Percentiles rank a stretch among this genome's conserved stretches.
Conservation (phyloP, 2,329 filamentous ascomycete species). For the Aspergillus udagawae region DNA sequence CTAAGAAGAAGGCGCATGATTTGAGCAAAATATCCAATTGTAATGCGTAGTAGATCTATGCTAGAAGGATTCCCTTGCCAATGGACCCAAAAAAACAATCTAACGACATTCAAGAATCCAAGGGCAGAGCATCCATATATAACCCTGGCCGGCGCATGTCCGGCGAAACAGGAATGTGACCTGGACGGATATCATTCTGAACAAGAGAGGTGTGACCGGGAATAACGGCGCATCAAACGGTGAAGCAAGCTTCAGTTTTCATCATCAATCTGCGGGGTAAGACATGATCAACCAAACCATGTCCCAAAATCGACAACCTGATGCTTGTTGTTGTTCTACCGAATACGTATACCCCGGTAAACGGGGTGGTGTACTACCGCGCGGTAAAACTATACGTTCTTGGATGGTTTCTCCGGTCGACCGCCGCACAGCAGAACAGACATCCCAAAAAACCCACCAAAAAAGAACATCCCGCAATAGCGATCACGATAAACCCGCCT, state of each 20-base stretch:
- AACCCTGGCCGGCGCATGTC: not conserved
- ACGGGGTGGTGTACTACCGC: no score
- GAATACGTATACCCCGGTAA: no score
- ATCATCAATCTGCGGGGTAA: not conserved
- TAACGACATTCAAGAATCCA: no score
- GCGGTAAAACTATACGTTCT: conserved; percentile 15
- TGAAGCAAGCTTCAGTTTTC: not conserved
- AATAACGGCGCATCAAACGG: not conserved
- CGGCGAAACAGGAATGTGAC: not conserved
- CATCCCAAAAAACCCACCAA: conserved; percentile 24
- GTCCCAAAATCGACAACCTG: not conserved
- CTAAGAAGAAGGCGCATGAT: conserved; percentile 1
- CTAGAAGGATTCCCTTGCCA: no score
- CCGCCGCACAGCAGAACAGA: conserved; percentile 18
- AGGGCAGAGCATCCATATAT: not conserved
- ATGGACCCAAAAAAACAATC: no score
- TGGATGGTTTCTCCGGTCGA: conserved; percentile 7
- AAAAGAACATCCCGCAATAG: conserved; percentile 9
- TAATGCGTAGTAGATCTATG: no score
- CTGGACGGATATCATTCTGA: no score
- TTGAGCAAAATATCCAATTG: no score
- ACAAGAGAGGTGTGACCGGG: not conserved
- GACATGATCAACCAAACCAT: not conserved
- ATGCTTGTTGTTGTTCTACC: not conserved
- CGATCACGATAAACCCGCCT: conserved; percentile 10